A percentile compares a stretch with the other conserved stretches of the same genome.
These are phyloP conservation scores for Malus sylvestris DNA, from an alignment of 306 rosid genomes.

Conservation along the genomic window DNA sequence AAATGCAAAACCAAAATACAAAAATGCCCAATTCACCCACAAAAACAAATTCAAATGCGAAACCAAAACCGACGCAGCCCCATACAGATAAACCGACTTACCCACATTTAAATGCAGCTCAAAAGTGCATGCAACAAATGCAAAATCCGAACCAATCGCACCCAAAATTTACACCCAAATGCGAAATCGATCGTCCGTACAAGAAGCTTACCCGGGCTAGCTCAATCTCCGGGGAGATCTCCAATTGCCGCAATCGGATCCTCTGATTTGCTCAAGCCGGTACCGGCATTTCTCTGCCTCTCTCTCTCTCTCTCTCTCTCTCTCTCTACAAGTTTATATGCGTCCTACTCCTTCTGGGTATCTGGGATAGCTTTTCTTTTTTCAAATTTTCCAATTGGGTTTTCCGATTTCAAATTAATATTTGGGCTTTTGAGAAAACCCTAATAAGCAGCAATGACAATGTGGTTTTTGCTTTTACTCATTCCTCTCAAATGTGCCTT, in stretches of 20 bases:
- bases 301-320: background rate
- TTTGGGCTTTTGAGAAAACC: constrained; percentile 50
- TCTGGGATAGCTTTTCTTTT: constrained; percentile 17
- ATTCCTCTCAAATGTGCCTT: constrained; percentile 34
- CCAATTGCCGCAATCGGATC: constrained; percentile 45
- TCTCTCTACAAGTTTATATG: background rate
- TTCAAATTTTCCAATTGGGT: constrained; percentile 12
- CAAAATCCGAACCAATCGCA: constrained; percentile 23
- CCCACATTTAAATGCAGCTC: constrained; percentile 19
- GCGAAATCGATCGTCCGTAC: constrained; percentile 41
- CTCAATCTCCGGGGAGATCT: constrained; percentile 51
- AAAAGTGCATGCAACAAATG: constrained; percentile 30
- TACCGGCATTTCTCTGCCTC: constrained; percentile 47
- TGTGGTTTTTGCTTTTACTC: constrained; percentile 71
- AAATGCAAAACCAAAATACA: constrained; percentile 27
- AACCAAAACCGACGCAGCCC: constrained; percentile 21
- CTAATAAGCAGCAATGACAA: constrained; percentile 51
- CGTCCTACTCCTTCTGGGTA: constrained; percentile 18
- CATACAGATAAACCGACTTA: constrained; percentile 8
- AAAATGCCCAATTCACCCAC: constrained; percentile 14
- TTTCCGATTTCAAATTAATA: background rate
- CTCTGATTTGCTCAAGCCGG: constrained; percentile 41
- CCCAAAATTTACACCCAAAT: constrained; percentile 26
- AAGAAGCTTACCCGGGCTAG: constrained; percentile 29
- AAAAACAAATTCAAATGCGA: constrained; percentile 42